phyloP scores from a whole-genome alignment of 176 grass and related monocot species.

The Juncus inflexus region DNA sequence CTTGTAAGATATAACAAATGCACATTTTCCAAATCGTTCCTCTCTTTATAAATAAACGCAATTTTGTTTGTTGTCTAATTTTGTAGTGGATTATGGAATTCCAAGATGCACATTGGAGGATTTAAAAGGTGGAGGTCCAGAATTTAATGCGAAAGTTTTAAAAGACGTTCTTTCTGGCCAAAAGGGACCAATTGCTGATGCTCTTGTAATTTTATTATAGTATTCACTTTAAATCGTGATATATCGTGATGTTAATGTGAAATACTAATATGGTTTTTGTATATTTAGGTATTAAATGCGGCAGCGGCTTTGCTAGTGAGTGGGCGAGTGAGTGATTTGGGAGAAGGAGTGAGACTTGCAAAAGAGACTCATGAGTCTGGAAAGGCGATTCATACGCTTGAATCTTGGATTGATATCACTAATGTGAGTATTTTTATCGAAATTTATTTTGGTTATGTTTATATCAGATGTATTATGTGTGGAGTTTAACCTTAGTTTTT shows the following conservation, averaged over 20 bases:
- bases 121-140: slow-evolving; percentile 77
- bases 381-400: slow-evolving; percentile 68
- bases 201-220: slow-evolving; percentile 57
- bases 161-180: slow-evolving; percentile 84
- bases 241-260: background rate
- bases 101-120: slow-evolving; percentile 66
- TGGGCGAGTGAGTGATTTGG: slow-evolving; percentile 57
- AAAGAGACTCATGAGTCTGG: slow-evolving; percentile 74
- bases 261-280: background rate
- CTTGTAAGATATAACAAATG: slow-evolving; percentile 43
- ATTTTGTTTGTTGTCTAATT: background rate
- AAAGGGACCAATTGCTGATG: slow-evolving; percentile 81
- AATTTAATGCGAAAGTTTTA: slow-evolving; percentile 79
- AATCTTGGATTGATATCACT: slow-evolving; percentile 72
- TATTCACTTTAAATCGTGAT: background rate
- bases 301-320: slow-evolving; percentile 83
- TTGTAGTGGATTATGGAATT: slow-evolving; percentile 97
- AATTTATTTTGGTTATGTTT: background rate
- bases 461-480: background rate
- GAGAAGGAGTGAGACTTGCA: slow-evolving; percentile 62
- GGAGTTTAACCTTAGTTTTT: background rate
- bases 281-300: slow-evolving; percentile 66
- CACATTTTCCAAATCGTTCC: background rate
- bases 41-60: slow-evolving; percentile 5
- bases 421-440: slow-evolving; percentile 43